A percentile compares a stretch with the other conserved stretches of the same genome.
Evolutionary conservation across 768 basidiomycete genomes (phyloP).

Genomic region (Boletus tylopilopsis): DNA sequence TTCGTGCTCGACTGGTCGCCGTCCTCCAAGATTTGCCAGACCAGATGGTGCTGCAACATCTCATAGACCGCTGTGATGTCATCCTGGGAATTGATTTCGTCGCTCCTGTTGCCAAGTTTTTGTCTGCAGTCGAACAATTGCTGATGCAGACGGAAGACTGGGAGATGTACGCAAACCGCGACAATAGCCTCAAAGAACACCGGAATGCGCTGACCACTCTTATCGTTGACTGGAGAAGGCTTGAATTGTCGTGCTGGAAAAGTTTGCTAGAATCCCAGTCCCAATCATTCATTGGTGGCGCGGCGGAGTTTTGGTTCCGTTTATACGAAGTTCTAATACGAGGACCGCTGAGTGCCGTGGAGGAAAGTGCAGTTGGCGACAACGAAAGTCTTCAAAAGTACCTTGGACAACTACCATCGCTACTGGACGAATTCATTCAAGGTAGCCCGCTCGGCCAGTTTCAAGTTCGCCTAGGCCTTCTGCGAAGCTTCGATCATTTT

Average conservation of each 20-base stretch:
- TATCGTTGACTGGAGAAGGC: conserved; percentile 85
- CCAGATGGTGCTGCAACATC: conserved; percentile 92
- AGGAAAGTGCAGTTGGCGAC: conserved; percentile 34
- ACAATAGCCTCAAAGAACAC: conserved; percentile 70
- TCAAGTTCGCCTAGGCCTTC: conserved; percentile 56
- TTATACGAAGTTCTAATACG: conserved; percentile 77
- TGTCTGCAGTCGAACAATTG: conserved; percentile 82
- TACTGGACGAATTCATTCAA: conserved; percentile 77
- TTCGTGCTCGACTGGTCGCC: conserved; percentile 49
- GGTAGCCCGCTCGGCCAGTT: conserved; percentile 85
- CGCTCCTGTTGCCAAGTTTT: conserved; percentile 76
- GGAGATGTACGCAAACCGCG: conserved; percentile 94
- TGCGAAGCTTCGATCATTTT: conserved; percentile 64
- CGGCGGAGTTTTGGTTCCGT: conserved; percentile 86
- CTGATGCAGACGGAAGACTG: conserved; percentile 89
- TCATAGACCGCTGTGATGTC: conserved; percentile 64
- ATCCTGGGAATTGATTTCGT: conserved; percentile 58
- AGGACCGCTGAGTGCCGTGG: conserved; percentile 50
- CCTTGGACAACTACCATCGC: conserved; percentile 62
- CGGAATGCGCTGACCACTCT: conserved; percentile 64
- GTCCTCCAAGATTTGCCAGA: conserved; percentile 89
- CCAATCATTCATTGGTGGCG: conserved; percentile 37
- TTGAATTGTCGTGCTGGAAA: conserved; percentile 89
- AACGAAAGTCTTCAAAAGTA: conserved; percentile 43
- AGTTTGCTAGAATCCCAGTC: conserved; percentile 71